A percentile compares a stretch with the other conserved stretches of the same genome.
phyloP scores from a whole-genome alignment of 148 eudicot species.

The Silene conica region DNA sequence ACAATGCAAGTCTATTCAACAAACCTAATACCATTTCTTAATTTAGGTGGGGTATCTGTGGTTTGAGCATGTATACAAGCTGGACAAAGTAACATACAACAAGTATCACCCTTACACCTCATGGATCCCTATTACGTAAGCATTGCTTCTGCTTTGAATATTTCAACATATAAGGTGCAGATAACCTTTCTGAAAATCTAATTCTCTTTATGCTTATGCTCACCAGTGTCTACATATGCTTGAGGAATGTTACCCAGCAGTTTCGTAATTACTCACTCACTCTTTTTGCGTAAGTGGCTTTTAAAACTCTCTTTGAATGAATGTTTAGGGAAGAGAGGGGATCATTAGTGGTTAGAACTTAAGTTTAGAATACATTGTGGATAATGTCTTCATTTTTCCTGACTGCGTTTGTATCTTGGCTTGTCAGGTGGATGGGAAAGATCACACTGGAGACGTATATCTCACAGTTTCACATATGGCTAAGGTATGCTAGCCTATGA shows the following conservation, averaged over 20 bases:
- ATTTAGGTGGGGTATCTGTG: slow-evolving; percentile 86
- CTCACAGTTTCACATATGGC: slow-evolving; percentile 92
- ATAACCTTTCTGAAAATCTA: neutral
- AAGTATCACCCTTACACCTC: slow-evolving; percentile 95
- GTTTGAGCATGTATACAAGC: slow-evolving; percentile 82
- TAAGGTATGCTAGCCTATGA: slow-evolving; percentile 48
- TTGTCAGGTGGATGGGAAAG: slow-evolving; percentile 89
- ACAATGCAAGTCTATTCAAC: slow-evolving; percentile 6
- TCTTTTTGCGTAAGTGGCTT: slow-evolving; percentile 82
- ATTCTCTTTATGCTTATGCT: slow-evolving; percentile 20
- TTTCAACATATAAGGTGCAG: neutral
- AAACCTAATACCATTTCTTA: slow-evolving; percentile 5
- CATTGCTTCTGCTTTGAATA: slow-evolving; percentile 3
- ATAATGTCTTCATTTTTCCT: neutral
- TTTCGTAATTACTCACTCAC: slow-evolving; percentile 75
- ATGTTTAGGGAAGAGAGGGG: neutral
- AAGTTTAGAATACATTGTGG: neutral
- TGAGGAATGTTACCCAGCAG: slow-evolving; percentile 84
- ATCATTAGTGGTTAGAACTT: neutral
- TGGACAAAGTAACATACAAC: slow-evolving; percentile 79
- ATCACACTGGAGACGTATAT: slow-evolving; percentile 94
- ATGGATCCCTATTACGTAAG: slow-evolving; percentile 97
- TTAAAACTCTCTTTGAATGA: neutral
- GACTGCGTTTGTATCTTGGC: slow-evolving; percentile 7
- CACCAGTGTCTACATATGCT: slow-evolving; percentile 75